Conservation (phyloP, 2,329 filamentous ascomycete genomes). For the Didymella glomerata region DNA sequence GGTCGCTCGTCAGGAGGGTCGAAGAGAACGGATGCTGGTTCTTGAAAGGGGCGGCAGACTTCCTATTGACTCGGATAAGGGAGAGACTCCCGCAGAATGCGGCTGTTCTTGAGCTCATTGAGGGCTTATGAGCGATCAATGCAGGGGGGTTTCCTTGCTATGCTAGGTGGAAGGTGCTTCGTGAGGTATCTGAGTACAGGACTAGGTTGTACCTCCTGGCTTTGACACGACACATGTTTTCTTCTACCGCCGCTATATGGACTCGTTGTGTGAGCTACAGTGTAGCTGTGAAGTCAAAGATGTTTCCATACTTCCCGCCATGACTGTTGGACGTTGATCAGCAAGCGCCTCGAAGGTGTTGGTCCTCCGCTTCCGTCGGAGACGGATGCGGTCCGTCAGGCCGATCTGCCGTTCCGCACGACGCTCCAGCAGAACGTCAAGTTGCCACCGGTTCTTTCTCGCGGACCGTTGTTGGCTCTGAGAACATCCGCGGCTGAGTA, state of each 20-base stretch:
- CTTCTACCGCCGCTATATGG: too few relatives aligned
- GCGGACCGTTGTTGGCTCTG: background rate
- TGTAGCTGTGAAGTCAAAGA: background rate
- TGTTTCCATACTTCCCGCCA: background rate
- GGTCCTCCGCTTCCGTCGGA: background rate
- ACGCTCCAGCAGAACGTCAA: background rate
- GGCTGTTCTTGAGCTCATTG: background rate
- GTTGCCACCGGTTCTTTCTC: background rate
- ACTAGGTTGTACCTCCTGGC: too few relatives aligned
- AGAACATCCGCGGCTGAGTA: background rate
- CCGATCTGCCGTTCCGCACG: background rate
- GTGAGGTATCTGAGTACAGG: too few relatives aligned
- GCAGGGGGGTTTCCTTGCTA: too few relatives aligned
- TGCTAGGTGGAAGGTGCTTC: too few relatives aligned
- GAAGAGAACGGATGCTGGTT: constrained; percentile 15
- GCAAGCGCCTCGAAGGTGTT: too few relatives aligned
- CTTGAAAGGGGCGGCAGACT: background rate
- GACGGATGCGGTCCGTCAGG: background rate
- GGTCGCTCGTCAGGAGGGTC: constrained; percentile 25
- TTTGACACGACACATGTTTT: too few relatives aligned
- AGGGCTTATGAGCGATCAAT: background rate
- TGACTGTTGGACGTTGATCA: too few relatives aligned
- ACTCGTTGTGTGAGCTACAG: too few relatives aligned
- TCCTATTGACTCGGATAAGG: background rate
- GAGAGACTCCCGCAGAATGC: background rate